Evolutionary conservation across 192 early-diverging fungal species (phyloP).

Genomic region (Lobosporangium transversale): DNA sequence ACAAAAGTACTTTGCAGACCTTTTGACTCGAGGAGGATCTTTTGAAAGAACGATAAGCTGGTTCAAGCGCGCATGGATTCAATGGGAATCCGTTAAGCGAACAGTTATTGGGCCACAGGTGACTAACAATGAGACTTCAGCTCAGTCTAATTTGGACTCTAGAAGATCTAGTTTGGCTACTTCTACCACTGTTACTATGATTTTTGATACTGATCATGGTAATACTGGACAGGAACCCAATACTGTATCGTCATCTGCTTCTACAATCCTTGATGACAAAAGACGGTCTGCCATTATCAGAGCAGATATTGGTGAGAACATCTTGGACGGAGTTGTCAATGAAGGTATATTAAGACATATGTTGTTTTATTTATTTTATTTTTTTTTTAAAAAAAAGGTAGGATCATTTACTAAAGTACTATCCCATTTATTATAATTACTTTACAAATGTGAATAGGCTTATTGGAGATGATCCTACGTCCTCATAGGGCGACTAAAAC

Average conservation of each 20-base stretch:
- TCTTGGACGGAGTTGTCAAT: conserved; percentile 46
- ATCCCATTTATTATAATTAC: too few species aligned
- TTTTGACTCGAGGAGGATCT: conserved; percentile 26
- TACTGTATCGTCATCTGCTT: neutral
- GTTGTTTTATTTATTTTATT: too few species aligned
- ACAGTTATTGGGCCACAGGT: conserved; percentile 27
- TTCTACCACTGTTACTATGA: neutral
- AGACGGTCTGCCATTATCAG: conserved; percentile 33
- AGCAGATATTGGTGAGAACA: conserved; percentile 48
- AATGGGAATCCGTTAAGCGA: conserved; percentile 40
- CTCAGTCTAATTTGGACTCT: conserved; percentile 3
- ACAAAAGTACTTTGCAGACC: conserved; percentile 52
- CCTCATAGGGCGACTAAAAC: conserved; percentile 30
- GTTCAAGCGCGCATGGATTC: conserved; percentile 51
- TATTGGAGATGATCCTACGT: conserved; percentile 41
- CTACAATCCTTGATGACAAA: conserved; percentile 12
- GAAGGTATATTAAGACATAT: conserved; percentile 19
- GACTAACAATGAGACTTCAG: neutral
- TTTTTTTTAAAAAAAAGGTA: conserved; percentile 4
- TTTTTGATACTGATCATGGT: neutral
- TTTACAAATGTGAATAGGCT: too few species aligned
- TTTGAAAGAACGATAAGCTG: conserved; percentile 35
- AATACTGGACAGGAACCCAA: neutral
- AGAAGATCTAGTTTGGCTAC: neutral
- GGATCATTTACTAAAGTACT: neutral